Evolutionary conservation across 2,329 filamentous ascomycete genomes (phyloP).

Genomic region (Dactylellina drechsleri): DNA sequence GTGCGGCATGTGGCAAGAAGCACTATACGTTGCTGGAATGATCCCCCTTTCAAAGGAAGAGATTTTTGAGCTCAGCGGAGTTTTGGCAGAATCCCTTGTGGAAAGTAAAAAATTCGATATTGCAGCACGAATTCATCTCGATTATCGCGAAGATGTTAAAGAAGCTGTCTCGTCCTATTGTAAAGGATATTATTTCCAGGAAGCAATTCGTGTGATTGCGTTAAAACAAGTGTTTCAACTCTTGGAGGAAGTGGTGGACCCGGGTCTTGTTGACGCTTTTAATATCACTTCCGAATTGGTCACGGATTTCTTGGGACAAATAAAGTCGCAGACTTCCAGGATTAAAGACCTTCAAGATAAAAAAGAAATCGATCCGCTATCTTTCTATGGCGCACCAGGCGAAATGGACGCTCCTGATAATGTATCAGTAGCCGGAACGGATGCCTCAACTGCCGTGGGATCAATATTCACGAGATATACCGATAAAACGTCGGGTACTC

Average conservation of each 20-base stretch:
- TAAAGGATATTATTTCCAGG: slow-evolving; percentile 85
- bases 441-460: slow-evolving; percentile 79
- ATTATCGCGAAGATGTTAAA: slow-evolving; percentile 79
- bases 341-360: slow-evolving; percentile 82
- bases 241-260: slow-evolving; percentile 76
- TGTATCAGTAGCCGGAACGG: slow-evolving; percentile 86
- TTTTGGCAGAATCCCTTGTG: slow-evolving; percentile 79
- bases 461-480: slow-evolving; percentile 94
- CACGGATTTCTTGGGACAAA: slow-evolving; percentile 88
- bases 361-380: slow-evolving; percentile 83
- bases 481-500: slow-evolving; percentile 74
- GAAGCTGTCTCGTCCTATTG: slow-evolving; percentile 80
- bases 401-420: slow-evolving; percentile 86
- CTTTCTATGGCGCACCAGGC: slow-evolving; percentile 66
- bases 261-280: slow-evolving; percentile 81
- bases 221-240: slow-evolving; percentile 60
- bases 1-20: slow-evolving; percentile 90
- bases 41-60: slow-evolving; percentile 71
- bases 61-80: slow-evolving; percentile 74
- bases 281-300: slow-evolving; percentile 87
- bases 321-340: slow-evolving; percentile 84
- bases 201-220: slow-evolving; percentile 77
- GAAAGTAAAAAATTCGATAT: slow-evolving; percentile 86
- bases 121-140: slow-evolving; percentile 81
- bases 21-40: slow-evolving; percentile 79